Evolutionary conservation across 2,329 filamentous ascomycete species (phyloP).

Genomic region (Cordyceps farinosa): DNA sequence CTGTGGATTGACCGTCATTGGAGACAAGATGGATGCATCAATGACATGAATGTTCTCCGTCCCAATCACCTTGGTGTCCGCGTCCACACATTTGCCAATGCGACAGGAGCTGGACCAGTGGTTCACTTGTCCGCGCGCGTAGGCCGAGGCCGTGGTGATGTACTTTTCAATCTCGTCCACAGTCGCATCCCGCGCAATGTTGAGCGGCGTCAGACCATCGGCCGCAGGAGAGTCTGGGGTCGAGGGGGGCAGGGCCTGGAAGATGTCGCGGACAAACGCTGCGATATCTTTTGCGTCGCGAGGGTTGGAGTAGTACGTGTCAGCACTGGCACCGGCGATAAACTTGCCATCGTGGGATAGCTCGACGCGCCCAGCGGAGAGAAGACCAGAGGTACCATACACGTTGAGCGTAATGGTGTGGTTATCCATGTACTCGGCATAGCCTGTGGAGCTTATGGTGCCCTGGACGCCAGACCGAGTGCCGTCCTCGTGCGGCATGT

Average conservation of each 20-base stretch:
- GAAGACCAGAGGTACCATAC: conserved; percentile 53
- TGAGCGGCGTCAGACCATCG: conserved; percentile 43
- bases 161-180: conserved; percentile 47
- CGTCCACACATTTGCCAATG: conserved; percentile 48
- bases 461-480: conserved; percentile 46
- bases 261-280: conserved; percentile 48
- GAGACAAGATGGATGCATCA: conserved; percentile 47
- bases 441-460: conserved; percentile 48
- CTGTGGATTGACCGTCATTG: conserved; percentile 52
- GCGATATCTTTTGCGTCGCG: conserved; percentile 48
- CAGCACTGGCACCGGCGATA: conserved; percentile 37
- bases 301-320: conserved; percentile 45
- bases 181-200: conserved; percentile 43
- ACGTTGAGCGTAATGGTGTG: conserved; percentile 54
- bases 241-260: conserved; percentile 37
- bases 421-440: conserved; percentile 35
- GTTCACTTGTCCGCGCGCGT: conserved; percentile 48
- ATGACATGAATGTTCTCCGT: conserved; percentile 50
- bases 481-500: conserved; percentile 40
- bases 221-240: conserved; percentile 27
- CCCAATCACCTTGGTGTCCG: conserved; percentile 43
- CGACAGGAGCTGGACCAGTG: conserved; percentile 53
- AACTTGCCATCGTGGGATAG: conserved; percentile 40
- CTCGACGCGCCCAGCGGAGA: conserved; percentile 44
- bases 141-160: conserved; percentile 45